Base-by-base conservation (phyloP, 176 grass and related monocot genomes). In the Eleusine indica region DNA sequence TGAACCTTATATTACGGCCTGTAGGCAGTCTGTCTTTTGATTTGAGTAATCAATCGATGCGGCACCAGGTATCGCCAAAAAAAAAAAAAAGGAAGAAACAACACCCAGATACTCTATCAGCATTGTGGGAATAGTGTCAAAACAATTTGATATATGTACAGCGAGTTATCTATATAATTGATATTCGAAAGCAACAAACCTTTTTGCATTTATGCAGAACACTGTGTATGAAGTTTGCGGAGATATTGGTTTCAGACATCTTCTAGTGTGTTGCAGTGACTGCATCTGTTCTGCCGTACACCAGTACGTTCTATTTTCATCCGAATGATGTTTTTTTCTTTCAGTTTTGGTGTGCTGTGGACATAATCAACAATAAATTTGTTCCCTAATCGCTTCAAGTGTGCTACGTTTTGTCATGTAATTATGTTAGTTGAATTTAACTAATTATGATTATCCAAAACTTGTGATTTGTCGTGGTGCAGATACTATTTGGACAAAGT, bases 401-500 rank as follows among this genome's bases (percentile, higher is more conserved):
- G 13, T 82, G 66, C 22, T 69, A 63, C 42, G 18, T 47, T 61
- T 5, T 15, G 12, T 43, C 46, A 6, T 73, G 3, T 46, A 56
- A 9, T 57, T 66, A 54, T 44, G 62, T 49, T 73, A 39, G 12
- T 68, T 11, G 48, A 43, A 11, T 44, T 57, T 32, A 17, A 40
- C 48, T 76, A 15, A 25, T 80, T 65, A 52, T 73, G 2, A 6
- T 74, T 78, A 13, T 0, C 14, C 37, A 19, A 19, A 73, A 66
- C 17, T 72, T 69, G 14, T 44, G 18, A 65, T 82, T 65, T 15
- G 4, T 39, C 68, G 71, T 79, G 78, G 38, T 83, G 74, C 47
- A 88, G 86, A 73, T 88, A 88, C 68, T 88, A 81, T 60, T 35
- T 88, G 60, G 48, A 78, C 14, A 58, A 79, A 19, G 60, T 84